These are phyloP conservation scores for Iberis pinnata DNA, from an alignment of 345 rosid genomes.

Conservation along the genomic window DNA sequence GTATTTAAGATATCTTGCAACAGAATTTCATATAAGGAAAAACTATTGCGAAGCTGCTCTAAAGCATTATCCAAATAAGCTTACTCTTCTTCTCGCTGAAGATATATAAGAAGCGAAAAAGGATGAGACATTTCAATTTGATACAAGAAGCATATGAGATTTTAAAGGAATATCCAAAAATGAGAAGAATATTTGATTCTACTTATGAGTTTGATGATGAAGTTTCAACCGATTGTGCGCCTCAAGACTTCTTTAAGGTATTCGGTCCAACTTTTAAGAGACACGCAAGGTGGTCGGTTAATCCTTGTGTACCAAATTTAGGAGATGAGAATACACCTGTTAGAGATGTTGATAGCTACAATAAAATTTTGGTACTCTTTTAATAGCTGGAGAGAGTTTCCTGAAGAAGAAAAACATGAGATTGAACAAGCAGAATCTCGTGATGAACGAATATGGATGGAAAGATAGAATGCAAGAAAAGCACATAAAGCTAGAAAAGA, in stretches of 20 bases:
- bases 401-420: slow-evolving; percentile 88
- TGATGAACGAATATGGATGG: slow-evolving; percentile 98
- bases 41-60: slow-evolving; percentile 86
- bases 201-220: slow-evolving; percentile 97
- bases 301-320: slow-evolving; percentile 54
- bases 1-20: slow-evolving; percentile 86
- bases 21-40: slow-evolving; percentile 90
- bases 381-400: slow-evolving; percentile 98
- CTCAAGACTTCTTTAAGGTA: slow-evolving; percentile 87
- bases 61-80: slow-evolving; percentile 93
- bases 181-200: slow-evolving; percentile 84
- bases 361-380: slow-evolving; percentile 77
- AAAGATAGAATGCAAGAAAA: slow-evolving; percentile 80
- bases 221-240: slow-evolving; percentile 75
- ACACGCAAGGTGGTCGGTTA: slow-evolving; percentile 89
- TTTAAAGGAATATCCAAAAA: slow-evolving; percentile 71
- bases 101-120: slow-evolving; percentile 78
- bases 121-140: slow-evolving; percentile 75
- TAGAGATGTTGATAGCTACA: slow-evolving; percentile 65
- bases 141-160: slow-evolving; percentile 92
- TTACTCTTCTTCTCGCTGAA: slow-evolving; percentile 71
- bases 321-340: slow-evolving; percentile 64
- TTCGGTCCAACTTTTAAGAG: slow-evolving; percentile 95
- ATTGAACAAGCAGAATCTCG: slow-evolving; percentile 91
- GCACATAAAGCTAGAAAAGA: slow-evolving; percentile 86